These are phyloP conservation scores for Nicotiana tabacum DNA, from an alignment of 257 asterid species.

Conservation along the genomic window DNA sequence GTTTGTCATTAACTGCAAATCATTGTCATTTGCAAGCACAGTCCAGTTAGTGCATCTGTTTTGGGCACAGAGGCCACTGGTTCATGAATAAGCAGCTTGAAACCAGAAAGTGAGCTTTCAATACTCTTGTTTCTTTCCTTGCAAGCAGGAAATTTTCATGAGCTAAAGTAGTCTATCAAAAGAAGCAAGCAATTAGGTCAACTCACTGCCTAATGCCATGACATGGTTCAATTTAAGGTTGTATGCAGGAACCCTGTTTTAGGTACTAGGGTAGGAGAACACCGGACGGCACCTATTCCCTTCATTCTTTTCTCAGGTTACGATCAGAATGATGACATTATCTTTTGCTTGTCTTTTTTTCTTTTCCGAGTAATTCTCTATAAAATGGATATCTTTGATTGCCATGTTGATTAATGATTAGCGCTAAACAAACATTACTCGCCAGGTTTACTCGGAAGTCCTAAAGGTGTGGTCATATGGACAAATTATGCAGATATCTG, in stretches of 20 bases:
- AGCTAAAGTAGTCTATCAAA: background rate
- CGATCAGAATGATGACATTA: background rate
- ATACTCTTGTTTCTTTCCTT: background rate
- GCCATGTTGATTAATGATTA: background rate
- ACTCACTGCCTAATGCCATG: background rate
- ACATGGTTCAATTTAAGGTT: background rate
- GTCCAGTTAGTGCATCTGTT: background rate
- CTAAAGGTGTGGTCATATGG: background rate
- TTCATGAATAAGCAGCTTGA: background rate
- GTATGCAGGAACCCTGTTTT: background rate
- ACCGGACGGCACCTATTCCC: background rate
- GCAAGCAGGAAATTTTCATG: background rate
- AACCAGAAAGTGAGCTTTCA: conserved; percentile 2
- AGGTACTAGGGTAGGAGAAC: background rate
- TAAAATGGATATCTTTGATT: background rate
- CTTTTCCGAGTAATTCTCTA: background rate
- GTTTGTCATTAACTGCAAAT: background rate
- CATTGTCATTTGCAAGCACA: background rate
- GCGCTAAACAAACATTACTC: background rate
- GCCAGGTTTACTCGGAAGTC: background rate
- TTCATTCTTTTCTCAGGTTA: background rate
- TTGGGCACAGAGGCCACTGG: background rate
- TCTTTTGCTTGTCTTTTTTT: background rate
- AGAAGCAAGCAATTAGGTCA: background rate
- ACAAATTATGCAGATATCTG: background rate